A percentile compares a stretch with the other conserved stretches of the same genome.
phyloP scores from a whole-genome alignment of 352 stramenopile genomes.

The Blastocystis sp. region DNA sequence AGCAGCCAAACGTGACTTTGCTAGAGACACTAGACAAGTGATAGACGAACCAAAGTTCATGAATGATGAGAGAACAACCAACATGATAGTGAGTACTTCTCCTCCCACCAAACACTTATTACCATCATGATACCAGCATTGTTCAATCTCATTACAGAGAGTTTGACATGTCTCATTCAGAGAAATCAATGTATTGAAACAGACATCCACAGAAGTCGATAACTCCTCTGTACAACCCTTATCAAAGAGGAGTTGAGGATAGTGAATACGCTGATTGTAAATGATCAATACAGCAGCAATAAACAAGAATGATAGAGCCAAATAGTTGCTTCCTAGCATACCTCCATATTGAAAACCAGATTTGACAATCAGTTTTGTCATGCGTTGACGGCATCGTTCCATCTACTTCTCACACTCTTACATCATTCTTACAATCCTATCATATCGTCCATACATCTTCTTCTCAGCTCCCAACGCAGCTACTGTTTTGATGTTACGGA shows the following conservation, averaged over 20 bases:
- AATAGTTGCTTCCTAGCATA: background rate
- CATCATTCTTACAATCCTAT: conserved; percentile 69
- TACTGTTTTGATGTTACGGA: conserved; percentile 73
- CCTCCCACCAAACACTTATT: conserved; percentile 71
- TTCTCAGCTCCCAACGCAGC: conserved; percentile 73
- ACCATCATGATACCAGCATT: conserved; percentile 24
- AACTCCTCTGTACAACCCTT: background rate
- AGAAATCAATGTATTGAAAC: conserved; percentile 11
- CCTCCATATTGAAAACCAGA: background rate
- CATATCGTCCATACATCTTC: conserved; percentile 71
- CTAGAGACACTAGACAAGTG: background rate
- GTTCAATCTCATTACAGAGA: background rate
- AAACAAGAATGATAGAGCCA: conserved; percentile 64
- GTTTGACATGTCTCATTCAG: background rate
- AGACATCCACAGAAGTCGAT: background rate
- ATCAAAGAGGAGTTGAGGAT: background rate
- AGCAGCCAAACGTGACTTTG: conserved; percentile 14
- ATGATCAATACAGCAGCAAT: conserved; percentile 68
- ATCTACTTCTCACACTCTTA: too few relatives aligned
- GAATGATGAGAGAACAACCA: conserved; percentile 71
- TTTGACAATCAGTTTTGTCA: too few relatives aligned
- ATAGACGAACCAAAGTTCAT: conserved; percentile 71
- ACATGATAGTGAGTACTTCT: conserved; percentile 73
- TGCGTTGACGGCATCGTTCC: too few relatives aligned
- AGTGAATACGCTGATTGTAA: conserved; percentile 28